Evolutionary conservation across 2,329 filamentous ascomycete genomes (phyloP).

Genomic region (Pseudogymnoascus sp.): DNA sequence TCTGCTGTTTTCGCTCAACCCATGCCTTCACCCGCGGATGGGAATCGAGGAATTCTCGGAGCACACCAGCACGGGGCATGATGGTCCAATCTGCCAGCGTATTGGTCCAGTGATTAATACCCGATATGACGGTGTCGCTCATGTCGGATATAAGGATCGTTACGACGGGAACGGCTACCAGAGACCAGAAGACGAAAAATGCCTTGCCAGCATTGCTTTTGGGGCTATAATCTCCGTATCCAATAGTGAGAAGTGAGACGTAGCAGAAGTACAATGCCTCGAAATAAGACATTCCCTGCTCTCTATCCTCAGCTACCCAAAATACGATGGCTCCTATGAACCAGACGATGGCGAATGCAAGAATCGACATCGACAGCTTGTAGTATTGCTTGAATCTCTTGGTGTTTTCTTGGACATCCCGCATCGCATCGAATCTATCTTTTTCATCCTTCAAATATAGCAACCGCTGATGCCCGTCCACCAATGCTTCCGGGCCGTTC

Average conservation of each 20-base stretch:
- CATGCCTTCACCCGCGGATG: slow-evolving; percentile 37
- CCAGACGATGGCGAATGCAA: slow-evolving; percentile 57
- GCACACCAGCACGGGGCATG: slow-evolving; percentile 53
- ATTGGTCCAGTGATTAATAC: slow-evolving; percentile 55
- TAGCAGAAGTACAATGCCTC: slow-evolving; percentile 63
- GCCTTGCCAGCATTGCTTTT: slow-evolving; percentile 57
- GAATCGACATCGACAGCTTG: slow-evolving; percentile 47
- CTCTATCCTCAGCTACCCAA: slow-evolving; percentile 47
- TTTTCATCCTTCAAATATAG: slow-evolving; percentile 50
- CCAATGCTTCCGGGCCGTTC: neutral
- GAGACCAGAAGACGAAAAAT: slow-evolving; percentile 64
- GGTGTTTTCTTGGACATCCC: slow-evolving; percentile 53
- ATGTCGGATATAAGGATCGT: slow-evolving; percentile 59
- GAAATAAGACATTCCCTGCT: slow-evolving; percentile 53
- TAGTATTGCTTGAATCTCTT: slow-evolving; percentile 51
- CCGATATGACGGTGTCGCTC: slow-evolving; percentile 55
- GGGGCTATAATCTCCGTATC: slow-evolving; percentile 60
- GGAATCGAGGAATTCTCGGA: slow-evolving; percentile 41
- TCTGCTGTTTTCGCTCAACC: slow-evolving; percentile 32
- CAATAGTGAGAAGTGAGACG: slow-evolving; percentile 59
- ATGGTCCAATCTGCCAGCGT: slow-evolving; percentile 57
- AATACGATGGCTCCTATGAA: slow-evolving; percentile 58
- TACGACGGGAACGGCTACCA: slow-evolving; percentile 63
- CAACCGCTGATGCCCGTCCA: slow-evolving; percentile 33
- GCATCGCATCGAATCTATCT: slow-evolving; percentile 58